phyloP scores from a whole-genome alignment of 2,329 filamentous ascomycete species.

The Ophiocordyceps camponoti-floridani region DNA sequence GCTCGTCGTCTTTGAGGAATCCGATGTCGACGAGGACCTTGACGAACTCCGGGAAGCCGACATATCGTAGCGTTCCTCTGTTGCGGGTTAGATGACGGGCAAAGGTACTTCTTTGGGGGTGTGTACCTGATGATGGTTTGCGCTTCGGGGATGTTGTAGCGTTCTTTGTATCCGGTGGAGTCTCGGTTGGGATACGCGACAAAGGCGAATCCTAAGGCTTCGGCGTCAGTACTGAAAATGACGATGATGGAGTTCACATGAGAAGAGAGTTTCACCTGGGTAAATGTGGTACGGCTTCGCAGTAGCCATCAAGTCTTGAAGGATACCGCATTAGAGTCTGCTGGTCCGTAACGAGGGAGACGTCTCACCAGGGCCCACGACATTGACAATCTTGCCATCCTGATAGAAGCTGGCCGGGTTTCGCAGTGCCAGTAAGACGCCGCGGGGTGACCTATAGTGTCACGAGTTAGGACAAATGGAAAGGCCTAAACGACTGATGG shows the following conservation, averaged over 20 bases:
- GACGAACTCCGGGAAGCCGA: constrained; percentile 82
- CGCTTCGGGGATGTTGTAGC: constrained; percentile 83
- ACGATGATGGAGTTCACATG: no score
- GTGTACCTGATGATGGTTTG: constrained; percentile 57
- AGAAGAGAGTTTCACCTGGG: constrained; percentile 38
- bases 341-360: not conserved
- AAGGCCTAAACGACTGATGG: not conserved
- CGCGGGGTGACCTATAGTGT: constrained; percentile 36
- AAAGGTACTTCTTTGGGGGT: not conserved
- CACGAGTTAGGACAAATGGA: not conserved
- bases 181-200: constrained; percentile 91
- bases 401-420: constrained; percentile 75
- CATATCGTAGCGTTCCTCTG: constrained; percentile 58
- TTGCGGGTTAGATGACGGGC: not conserved
- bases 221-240: not conserved
- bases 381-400: constrained; percentile 55
- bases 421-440: constrained; percentile 70
- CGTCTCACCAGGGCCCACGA: constrained; percentile 16
- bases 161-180: constrained; percentile 70
- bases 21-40: constrained; percentile 75
- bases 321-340: not conserved
- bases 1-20: constrained; percentile 59
- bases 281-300: constrained; percentile 88
- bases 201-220: constrained; percentile 32
- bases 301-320: constrained; percentile 59